A percentile compares a stretch with the other conserved stretches of the same genome.
Evolutionary conservation across 805 yeast species (phyloP).

Genomic region (Huiozyma naganishii): DNA sequence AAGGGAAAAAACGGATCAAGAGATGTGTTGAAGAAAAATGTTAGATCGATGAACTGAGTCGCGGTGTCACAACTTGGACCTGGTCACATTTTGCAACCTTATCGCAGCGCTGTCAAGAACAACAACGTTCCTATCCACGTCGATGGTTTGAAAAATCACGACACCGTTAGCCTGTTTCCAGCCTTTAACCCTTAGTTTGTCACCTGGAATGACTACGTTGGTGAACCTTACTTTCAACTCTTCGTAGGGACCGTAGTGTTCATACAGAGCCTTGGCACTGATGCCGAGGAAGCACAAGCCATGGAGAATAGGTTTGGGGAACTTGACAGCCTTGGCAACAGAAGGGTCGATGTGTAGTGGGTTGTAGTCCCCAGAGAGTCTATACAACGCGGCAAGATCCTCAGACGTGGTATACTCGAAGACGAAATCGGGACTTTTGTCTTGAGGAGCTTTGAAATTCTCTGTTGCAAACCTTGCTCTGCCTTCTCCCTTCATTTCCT

Average conservation of each 20-base stretch:
- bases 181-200: slow-evolving; percentile 64
- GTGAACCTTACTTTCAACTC: slow-evolving; percentile 88
- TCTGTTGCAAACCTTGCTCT: slow-evolving; percentile 53
- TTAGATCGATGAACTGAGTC: too few relatives aligned
- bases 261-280: slow-evolving; percentile 61
- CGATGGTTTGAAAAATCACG: slow-evolving; percentile 72
- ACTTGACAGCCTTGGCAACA: slow-evolving; percentile 80
- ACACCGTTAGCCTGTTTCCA: slow-evolving; percentile 67
- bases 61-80: slow-evolving; percentile 20
- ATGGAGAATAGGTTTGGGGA: slow-evolving; percentile 79
- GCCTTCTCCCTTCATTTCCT: slow-evolving; percentile 35
- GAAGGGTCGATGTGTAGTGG: slow-evolving; percentile 92
- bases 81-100: slow-evolving; percentile 33
- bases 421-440: slow-evolving; percentile 55
- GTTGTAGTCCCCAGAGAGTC: slow-evolving; percentile 88
- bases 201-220: slow-evolving; percentile 91
- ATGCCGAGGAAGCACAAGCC: slow-evolving; percentile 87
- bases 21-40: too few relatives aligned
- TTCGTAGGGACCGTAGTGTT: slow-evolving; percentile 68
- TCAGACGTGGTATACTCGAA: slow-evolving; percentile 44
- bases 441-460: slow-evolving; percentile 49
- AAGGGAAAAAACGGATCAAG: too few relatives aligned
- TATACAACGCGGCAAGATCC: slow-evolving; percentile 81
- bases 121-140: slow-evolving; percentile 62
- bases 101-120: slow-evolving; percentile 86